These are phyloP conservation scores for Acer campestre DNA, from an alignment of 345 rosid species.

Conservation along the genomic window DNA sequence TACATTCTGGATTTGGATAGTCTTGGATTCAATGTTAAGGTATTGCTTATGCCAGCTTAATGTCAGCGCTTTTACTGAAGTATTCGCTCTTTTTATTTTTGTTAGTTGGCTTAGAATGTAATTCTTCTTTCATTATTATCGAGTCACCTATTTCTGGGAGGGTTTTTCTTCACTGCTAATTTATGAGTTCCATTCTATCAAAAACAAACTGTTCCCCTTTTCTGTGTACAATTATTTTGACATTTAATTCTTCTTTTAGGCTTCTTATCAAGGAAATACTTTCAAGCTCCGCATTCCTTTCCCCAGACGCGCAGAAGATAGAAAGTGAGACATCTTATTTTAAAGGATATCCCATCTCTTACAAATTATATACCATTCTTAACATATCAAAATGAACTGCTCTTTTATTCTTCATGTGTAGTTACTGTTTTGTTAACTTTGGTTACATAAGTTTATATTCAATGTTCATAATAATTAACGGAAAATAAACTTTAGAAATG, in stretches of 20 bases:
- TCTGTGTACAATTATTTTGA: background rate
- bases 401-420: slow-evolving; percentile 1
- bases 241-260: slow-evolving; percentile 41
- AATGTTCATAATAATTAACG: background rate
- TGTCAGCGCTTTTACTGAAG: background rate
- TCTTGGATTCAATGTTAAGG: slow-evolving; percentile 95
- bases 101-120: slow-evolving; percentile 7
- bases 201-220: background rate
- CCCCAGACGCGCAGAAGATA: slow-evolving; percentile 74
- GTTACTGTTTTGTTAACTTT: background rate
- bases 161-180: slow-evolving; percentile 7
- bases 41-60: slow-evolving; percentile 22
- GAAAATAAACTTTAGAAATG: background rate
- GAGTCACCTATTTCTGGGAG: background rate
- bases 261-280: slow-evolving; percentile 63
- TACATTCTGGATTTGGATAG: slow-evolving; percentile 87
- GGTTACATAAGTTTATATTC: background rate
- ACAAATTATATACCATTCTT: background rate
- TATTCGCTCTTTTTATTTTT: background rate
- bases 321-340: slow-evolving; percentile 58
- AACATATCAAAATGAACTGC: background rate
- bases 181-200: too few species aligned
- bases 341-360: background rate
- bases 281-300: slow-evolving; percentile 87
- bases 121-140: slow-evolving; percentile 1